Conservation (phyloP, 768 basidiomycete species). For the Russula abietina region DNA sequence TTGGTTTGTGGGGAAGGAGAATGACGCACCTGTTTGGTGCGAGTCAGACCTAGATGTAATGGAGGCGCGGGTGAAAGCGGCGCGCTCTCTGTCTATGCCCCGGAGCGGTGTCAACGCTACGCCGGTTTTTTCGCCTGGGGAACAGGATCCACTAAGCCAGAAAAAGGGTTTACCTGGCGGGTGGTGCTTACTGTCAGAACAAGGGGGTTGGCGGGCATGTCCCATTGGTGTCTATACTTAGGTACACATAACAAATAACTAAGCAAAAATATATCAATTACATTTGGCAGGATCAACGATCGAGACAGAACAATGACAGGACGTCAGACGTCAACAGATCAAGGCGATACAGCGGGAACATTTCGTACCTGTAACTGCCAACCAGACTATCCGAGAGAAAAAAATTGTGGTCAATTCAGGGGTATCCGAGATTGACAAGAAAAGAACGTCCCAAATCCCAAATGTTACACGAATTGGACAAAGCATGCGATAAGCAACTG, state of each 20-base stretch:
- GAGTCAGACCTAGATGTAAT: slow-evolving; percentile 47
- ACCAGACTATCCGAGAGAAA: neutral
- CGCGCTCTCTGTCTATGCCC: slow-evolving; percentile 1
- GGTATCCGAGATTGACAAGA: neutral
- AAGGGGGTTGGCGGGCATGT: slow-evolving; percentile 51
- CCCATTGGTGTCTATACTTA: slow-evolving; percentile 60
- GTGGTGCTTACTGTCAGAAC: slow-evolving; percentile 47
- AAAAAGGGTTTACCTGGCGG: slow-evolving; percentile 34
- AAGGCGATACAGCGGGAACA: neutral
- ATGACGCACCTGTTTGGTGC: slow-evolving; percentile 36
- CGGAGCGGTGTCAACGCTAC: no score
- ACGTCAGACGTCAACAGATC: no score
- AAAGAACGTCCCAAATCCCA: neutral
- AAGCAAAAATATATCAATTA: neutral
- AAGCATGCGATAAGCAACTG: neutral
- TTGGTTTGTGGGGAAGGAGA: neutral
- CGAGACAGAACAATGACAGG: neutral
- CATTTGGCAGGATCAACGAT: neutral
- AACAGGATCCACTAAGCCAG: neutral
- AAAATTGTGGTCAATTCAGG: neutral
- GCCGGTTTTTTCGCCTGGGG: neutral
- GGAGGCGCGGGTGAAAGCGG: slow-evolving; percentile 28
- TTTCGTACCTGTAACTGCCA: neutral
- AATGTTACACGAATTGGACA: neutral
- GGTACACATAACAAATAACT: slow-evolving; percentile 10